Conservation (phyloP, 306 rosid species). For the Acacia confusa region DNA sequence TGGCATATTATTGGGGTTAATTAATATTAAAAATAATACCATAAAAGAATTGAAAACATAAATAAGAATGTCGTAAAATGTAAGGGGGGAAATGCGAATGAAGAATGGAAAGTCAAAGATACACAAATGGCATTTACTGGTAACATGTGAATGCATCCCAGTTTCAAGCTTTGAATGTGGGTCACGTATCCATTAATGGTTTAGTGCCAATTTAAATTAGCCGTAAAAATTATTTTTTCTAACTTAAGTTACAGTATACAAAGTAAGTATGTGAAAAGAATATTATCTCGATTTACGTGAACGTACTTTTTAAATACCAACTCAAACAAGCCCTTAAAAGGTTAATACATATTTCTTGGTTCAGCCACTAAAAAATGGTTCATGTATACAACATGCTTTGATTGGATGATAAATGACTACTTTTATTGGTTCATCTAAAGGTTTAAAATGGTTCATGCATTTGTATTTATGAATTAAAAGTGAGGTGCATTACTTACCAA, state of each 20-base stretch:
- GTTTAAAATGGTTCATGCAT: background rate
- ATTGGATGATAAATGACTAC: background rate
- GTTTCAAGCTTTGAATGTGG: background rate
- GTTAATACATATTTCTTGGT: background rate
- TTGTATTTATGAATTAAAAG: background rate
- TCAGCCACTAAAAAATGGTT: background rate
- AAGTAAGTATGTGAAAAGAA: too few relatives aligned
- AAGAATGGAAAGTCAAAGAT: background rate
- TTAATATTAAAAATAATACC: too few relatives aligned
- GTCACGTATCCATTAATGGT: background rate
- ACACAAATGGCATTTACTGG: background rate
- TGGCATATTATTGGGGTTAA: too few relatives aligned
- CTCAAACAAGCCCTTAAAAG: background rate
- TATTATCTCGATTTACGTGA: too few relatives aligned
- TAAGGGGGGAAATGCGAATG: background rate
- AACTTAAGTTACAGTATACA: too few relatives aligned
- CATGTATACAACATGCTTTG: background rate
- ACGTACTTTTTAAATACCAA: too few relatives aligned
- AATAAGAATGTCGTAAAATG: background rate
- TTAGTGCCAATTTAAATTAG: too few relatives aligned
- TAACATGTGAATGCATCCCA: background rate
- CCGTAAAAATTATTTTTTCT: too few relatives aligned
- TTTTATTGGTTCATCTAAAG: background rate
- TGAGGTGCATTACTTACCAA: background rate
- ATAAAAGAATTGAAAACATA: background rate